Evolutionary conservation across 306 rosid species (phyloP).

Genomic region (Casuarina equisetifolia): DNA sequence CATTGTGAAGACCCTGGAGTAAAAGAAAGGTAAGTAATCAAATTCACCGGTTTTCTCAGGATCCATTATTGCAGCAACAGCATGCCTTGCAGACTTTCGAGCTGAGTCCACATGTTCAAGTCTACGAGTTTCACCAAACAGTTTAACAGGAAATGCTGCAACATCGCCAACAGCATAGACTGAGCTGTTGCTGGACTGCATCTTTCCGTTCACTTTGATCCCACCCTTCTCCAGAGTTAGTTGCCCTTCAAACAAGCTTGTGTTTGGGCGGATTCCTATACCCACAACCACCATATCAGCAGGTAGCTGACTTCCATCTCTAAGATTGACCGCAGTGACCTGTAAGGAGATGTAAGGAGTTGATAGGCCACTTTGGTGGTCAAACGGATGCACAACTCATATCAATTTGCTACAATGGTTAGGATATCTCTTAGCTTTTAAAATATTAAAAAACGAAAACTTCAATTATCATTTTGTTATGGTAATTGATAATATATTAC

Average conservation of each 20-base stretch:
- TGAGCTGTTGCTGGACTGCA: slow-evolving; percentile 85
- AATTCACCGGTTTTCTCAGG: slow-evolving; percentile 60
- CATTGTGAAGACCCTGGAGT: slow-evolving; percentile 86
- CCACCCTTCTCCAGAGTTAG: slow-evolving; percentile 97
- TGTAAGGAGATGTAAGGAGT: slow-evolving; percentile 28
- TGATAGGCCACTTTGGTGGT: neutral
- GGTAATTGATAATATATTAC: neutral
- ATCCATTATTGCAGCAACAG: slow-evolving; percentile 77
- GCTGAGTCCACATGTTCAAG: slow-evolving; percentile 97
- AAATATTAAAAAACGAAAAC: neutral
- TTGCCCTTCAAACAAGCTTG: slow-evolving; percentile 94
- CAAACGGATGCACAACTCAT: neutral
- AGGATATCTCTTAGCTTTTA: neutral
- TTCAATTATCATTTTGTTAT: neutral
- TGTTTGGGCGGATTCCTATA: slow-evolving; percentile 97
- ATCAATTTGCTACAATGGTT: neutral
- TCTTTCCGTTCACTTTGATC: slow-evolving; percentile 86
- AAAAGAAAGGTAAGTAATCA: slow-evolving; percentile 90
- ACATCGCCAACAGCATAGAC: slow-evolving; percentile 96
- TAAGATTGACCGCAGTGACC: slow-evolving; percentile 86
- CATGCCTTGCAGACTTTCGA: slow-evolving; percentile 80
- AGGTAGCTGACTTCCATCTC: slow-evolving; percentile 69
- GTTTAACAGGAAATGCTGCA: slow-evolving; percentile 93
- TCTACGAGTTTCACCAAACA: slow-evolving; percentile 80
- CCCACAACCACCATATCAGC: slow-evolving; percentile 95